phyloP scores from a whole-genome alignment of 495 filamentous ascomycete species.

The Wilcoxina mikolae region DNA sequence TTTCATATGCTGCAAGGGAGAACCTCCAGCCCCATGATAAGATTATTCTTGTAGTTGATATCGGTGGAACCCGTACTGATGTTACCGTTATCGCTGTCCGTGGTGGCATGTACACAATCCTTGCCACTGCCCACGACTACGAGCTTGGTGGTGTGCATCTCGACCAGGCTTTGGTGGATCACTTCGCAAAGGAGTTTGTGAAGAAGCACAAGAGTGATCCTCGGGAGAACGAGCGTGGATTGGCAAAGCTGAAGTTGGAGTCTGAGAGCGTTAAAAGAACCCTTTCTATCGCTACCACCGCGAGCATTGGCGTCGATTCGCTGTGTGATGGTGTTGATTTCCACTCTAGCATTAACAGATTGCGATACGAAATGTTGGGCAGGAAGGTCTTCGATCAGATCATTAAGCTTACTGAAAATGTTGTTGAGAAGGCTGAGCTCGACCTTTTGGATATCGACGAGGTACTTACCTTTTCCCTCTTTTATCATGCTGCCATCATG shows the following conservation, averaged over 20 bases:
- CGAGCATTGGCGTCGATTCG: constrained; percentile 78
- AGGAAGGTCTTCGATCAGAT: constrained; percentile 74
- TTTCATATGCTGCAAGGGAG: constrained; percentile 75
- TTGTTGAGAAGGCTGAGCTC: constrained; percentile 78
- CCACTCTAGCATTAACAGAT: constrained; percentile 74
- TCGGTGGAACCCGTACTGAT: constrained; percentile 87
- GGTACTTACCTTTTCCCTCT: constrained; percentile 29
- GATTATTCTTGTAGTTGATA: constrained; percentile 77
- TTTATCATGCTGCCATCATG: background rate
- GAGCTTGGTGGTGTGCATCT: constrained; percentile 68
- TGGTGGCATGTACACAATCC: constrained; percentile 90
- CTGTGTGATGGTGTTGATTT: constrained; percentile 81
- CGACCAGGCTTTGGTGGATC: constrained; percentile 80
- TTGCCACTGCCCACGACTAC: constrained; percentile 90
- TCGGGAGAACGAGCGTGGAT: constrained; percentile 56
- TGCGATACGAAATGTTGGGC: constrained; percentile 81
- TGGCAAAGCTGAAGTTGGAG: constrained; percentile 88
- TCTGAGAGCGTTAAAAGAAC: constrained; percentile 80
- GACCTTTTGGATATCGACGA: constrained; percentile 89
- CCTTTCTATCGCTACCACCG: constrained; percentile 70
- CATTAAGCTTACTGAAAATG: constrained; percentile 66
- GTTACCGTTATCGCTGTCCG: constrained; percentile 77
- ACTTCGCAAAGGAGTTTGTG: constrained; percentile 96
- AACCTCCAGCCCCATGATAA: constrained; percentile 58
- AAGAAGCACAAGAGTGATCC: constrained; percentile 89